Percentiles rank a stretch among this genome's conserved stretches.
phyloP scores from a whole-genome alignment of 2,329 filamentous ascomycete genomes.

The Parafenestella ontariensis region DNA sequence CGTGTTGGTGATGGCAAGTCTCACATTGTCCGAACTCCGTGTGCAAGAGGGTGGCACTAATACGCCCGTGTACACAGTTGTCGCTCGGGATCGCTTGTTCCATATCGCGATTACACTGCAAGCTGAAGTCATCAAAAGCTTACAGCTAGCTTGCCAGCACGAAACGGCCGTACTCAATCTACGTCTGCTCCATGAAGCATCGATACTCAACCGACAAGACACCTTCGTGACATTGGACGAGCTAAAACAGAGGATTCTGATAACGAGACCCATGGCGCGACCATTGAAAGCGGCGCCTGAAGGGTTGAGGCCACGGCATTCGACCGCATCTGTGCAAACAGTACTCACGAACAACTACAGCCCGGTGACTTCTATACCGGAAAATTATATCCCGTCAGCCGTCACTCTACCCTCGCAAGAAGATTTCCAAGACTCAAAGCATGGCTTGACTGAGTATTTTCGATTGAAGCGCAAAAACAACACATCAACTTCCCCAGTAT shows the following conservation, averaged over 20 bases:
- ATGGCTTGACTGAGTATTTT: constrained; percentile 34
- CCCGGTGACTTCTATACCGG: constrained; percentile 11
- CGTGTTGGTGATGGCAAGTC: constrained; percentile 49
- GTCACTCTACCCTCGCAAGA: constrained; percentile 22
- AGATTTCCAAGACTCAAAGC: constrained; percentile 20
- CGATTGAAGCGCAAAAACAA: constrained; percentile 23
- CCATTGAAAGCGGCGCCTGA: constrained; percentile 15
- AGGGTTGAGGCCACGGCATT: constrained; percentile 6
- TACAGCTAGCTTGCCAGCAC: constrained; percentile 45
- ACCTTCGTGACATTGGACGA: constrained; percentile 45
- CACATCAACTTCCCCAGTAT: constrained; percentile 8
- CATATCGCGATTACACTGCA: constrained; percentile 51
- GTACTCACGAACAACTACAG: constrained; percentile 18
- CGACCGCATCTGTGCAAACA: constrained; percentile 20
- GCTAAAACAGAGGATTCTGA: constrained; percentile 47
- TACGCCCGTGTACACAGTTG: constrained; percentile 27
- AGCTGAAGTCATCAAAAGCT: constrained; percentile 48
- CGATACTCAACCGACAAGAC: constrained; percentile 44
- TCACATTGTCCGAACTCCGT: constrained; percentile 16
- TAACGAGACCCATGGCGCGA: constrained; percentile 28
- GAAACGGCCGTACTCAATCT: constrained; percentile 41
- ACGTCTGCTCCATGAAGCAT: constrained; percentile 45
- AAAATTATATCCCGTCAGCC: constrained; percentile 25
- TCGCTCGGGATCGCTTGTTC: constrained; percentile 46
- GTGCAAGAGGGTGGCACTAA: constrained; percentile 1